Evolutionary conservation across 257 asterid species (phyloP).

Genomic region (Lantana camara): DNA sequence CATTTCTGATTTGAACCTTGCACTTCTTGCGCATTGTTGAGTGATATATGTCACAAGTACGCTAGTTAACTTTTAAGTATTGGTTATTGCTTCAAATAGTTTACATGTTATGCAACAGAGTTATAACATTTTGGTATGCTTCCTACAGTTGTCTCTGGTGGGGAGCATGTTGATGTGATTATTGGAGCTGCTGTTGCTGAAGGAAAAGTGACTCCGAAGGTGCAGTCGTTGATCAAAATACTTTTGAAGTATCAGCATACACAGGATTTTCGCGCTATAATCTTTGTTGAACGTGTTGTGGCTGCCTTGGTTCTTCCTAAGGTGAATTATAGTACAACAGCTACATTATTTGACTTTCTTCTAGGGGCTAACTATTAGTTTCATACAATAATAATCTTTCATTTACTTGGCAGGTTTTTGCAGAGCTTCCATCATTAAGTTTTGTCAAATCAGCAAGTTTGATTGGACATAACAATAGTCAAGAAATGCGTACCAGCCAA

Average conservation of each 20-base stretch:
- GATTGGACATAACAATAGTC: slow-evolving; percentile 96
- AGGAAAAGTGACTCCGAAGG: slow-evolving; percentile 99
- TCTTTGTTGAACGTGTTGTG: slow-evolving; percentile 97
- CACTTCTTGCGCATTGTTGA: neutral
- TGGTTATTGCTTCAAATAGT: slow-evolving; percentile 11
- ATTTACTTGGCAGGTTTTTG: slow-evolving; percentile 61
- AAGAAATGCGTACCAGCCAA: slow-evolving; percentile 95
- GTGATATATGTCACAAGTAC: too few relatives aligned
- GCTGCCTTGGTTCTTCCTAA: slow-evolving; percentile 98
- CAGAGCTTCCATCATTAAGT: slow-evolving; percentile 90
- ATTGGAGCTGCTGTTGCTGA: slow-evolving; percentile 99
- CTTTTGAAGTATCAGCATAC: slow-evolving; percentile 91
- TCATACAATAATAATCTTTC: slow-evolving; percentile 26
- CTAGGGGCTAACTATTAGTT: slow-evolving; percentile 27
- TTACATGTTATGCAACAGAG: slow-evolving; percentile 9
- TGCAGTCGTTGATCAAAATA: slow-evolving; percentile 88
- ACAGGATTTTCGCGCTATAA: slow-evolving; percentile 94
- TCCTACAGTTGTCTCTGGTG: slow-evolving; percentile 88
- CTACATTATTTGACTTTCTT: neutral
- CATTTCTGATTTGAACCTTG: neutral
- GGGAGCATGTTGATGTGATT: slow-evolving; percentile 94
- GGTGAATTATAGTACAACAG: slow-evolving; percentile 46
- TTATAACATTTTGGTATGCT: slow-evolving; percentile 30
- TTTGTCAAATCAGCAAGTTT: slow-evolving; percentile 92
- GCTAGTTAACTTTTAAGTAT: too few relatives aligned